phyloP scores from a whole-genome alignment of 2,329 filamentous ascomycete species.

The Chrysoporthe cubensis region DNA sequence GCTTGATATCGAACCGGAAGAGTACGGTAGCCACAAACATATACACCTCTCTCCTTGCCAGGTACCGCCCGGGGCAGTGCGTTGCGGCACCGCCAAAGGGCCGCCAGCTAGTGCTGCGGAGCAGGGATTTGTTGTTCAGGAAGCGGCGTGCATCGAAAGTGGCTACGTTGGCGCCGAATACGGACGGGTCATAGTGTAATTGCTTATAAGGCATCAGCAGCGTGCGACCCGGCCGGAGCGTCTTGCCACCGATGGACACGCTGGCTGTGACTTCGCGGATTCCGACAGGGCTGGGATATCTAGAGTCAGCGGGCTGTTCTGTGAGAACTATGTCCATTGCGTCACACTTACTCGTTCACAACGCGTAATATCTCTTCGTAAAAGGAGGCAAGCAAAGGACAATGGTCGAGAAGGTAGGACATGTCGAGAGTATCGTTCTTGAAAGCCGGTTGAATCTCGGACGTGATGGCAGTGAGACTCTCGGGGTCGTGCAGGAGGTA shows the following conservation, averaged over 20 bases:
- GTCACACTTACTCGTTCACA: too few species aligned
- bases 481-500: constrained; percentile 14
- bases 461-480: too few species aligned
- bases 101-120: constrained; percentile 19
- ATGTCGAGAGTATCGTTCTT: neutral
- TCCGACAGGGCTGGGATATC: too few species aligned
- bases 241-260: too few species aligned
- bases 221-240: neutral
- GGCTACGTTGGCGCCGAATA: constrained; percentile 4
- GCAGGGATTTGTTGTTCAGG: neutral
- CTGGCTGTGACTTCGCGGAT: too few species aligned
- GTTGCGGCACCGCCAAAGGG: constrained; percentile 14
- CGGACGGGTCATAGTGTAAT: too few species aligned
- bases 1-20: constrained; percentile 14
- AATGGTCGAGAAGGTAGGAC: neutral
- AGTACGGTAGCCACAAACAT: constrained; percentile 17
- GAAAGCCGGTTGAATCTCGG: too few species aligned
- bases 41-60: constrained; percentile 13
- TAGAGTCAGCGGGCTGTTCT: too few species aligned
- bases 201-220: constrained; percentile 1
- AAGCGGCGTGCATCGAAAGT: too few species aligned
- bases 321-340: too few species aligned
- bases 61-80: constrained; percentile 1
- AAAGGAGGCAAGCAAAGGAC: neutral
- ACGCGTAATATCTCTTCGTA: too few species aligned